Base-by-base conservation (phyloP, 768 basidiomycete species). In the Boletus rex-veris region DNA sequence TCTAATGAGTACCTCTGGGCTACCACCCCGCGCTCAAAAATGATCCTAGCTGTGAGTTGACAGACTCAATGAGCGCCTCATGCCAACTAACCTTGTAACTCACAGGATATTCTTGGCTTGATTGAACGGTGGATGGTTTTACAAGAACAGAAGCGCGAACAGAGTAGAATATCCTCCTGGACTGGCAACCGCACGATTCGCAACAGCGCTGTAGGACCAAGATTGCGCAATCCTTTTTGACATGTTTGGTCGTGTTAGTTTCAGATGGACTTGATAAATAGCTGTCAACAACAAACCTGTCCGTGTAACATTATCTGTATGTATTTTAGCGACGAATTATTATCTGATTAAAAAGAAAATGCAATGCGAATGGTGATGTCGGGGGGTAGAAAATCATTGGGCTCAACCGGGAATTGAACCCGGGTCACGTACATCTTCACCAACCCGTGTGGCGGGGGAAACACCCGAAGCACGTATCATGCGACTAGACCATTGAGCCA, bases 401-500 rank as follows among this genome's bases (percentile, higher is more conserved):
- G 48, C 44, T 43, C 50, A 39, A 69, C 67, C 68, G 64, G 67
- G 67, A 70, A 69, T 70, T 68, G 67, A 69, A 69, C 67, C 67
- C 67, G 67, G 67, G 67, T 66, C 67, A 69, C 67, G 67, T 68
- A 69, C 66, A 69, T 68, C 59, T 66, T 68, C 61, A 55, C 67
- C 68, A 69, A 58, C 54, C 5, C 2, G 7, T 1, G 48, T 51
- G 52, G 57, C 36, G 57, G 52, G 58, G 55, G 39, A 45, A 49
- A 44, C 41, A 52, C 67, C 67, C 67, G 67, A 69, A 70, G 67
- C 68, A 68, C 67, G 67, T 69, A 69, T 69, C 67, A 70, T 69
- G 60, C 68, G 38, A 69, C 67, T 69, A 70, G 68, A 68, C 67
- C 68, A 69, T 70, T 70, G 64, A 68, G 66, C 66, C 55, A 12